Evolutionary conservation across 257 asterid genomes (phyloP).

Genomic region (Solanum acaule): DNA sequence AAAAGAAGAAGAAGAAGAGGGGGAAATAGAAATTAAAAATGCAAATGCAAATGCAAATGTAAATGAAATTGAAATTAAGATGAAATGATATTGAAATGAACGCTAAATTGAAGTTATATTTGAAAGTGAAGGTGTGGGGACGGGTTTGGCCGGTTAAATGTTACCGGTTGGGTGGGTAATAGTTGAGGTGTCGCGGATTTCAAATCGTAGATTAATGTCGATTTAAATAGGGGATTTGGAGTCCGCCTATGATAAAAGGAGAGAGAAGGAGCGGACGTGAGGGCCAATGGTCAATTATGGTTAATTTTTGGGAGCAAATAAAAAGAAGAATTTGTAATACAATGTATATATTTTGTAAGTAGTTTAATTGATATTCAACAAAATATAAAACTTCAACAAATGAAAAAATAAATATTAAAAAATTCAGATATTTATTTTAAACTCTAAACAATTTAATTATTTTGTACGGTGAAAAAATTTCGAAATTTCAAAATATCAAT

Average conservation of each 20-base stretch:
- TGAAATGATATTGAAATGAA: conserved; percentile 35
- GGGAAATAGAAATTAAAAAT: conserved; percentile 23
- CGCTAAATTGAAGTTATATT: conserved; percentile 25
- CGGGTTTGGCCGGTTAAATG: conserved; percentile 11
- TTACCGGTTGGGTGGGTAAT: neutral
- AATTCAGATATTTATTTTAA: too few species aligned
- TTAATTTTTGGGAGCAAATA: neutral
- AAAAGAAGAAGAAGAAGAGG: neutral
- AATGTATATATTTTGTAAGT: too few species aligned
- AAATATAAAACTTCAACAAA: too few species aligned
- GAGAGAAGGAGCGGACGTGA: conserved; percentile 2
- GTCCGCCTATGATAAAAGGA: conserved; percentile 22
- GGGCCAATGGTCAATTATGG: conserved; percentile 5
- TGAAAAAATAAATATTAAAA: too few species aligned
- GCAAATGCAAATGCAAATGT: conserved; percentile 14
- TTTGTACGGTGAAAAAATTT: too few species aligned
- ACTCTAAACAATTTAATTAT: too few species aligned
- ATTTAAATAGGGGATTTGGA: conserved; percentile 1
- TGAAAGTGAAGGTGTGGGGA: neutral
- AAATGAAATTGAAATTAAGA: conserved; percentile 8
- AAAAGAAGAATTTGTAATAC: neutral
- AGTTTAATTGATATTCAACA: too few species aligned
- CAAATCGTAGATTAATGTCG: neutral
- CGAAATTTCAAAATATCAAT: too few species aligned
- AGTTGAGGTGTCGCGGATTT: conserved; percentile 14